Evolutionary conservation across 371 early-diverging fungal genomes (phyloP), one percentile per base, ranked within the genome.

Genomic region (Lichtheimia ornata): DNA sequence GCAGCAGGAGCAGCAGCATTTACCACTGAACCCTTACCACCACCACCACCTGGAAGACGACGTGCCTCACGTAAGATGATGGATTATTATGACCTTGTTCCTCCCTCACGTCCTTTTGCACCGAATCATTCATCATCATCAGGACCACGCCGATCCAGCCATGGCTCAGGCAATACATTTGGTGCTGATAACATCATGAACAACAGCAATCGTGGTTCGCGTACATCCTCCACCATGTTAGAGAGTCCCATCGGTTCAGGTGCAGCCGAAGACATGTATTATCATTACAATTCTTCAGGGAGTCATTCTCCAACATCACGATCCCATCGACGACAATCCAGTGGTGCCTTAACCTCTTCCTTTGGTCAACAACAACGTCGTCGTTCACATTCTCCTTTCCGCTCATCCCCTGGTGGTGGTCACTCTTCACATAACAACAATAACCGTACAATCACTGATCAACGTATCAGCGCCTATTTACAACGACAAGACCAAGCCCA

Each of bases 381-480:
- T 5, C 62, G 56, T 27, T 62, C 55, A 11, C 17, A 50, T 25
- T 53, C 56, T 5, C 62, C 56, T 24, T 45, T 28, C 35, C 35
- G 35, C 11, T 35, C 35, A 35, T 28, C 28, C 7, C 28, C 28
- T 28, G 35, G 22, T 1, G 22, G 22, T 22, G 22, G 35, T 35
- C 4, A 28, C 28, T 35, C 35, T 2, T 35, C 35, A 35, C 28
- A 28, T 28, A 28, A 28, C 28, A 28, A 28, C 28, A 35, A 35
- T 12, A 75, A 70, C 30, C 70, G 64, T n/a, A 70, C 35, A 6
- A 35, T 35, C 35, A 67, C 63, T 20, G 75, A 75, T 54, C 60
- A 75, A 55, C 72, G 76, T 11, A 76, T 76, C 22, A 67, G 69
- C 53, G 61, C 53, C 4, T 76, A 76, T 58, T 9, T 35, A 35